Evolutionary conservation across 176 grass and related monocot species (phyloP), one percentile per base, ranked within the genome.

Genomic region (Bolboschoenus planiculmis): DNA sequence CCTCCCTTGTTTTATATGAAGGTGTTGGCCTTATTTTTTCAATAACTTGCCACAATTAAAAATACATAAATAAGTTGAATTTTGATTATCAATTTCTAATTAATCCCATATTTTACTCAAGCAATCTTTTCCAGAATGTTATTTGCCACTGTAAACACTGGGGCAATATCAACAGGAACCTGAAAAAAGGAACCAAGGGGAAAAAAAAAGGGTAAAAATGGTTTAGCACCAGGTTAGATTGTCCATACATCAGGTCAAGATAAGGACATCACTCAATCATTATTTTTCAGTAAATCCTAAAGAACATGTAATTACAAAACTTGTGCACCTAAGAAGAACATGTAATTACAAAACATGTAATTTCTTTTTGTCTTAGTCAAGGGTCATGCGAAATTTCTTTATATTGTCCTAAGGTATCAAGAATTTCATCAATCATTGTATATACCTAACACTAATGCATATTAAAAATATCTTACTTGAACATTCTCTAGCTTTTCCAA

Each of bases 131-230:
- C 79, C 81, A 97, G 68, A 53, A 97, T 57, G 53, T 81, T 87
- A 40, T 91, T 86, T 42, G 91, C 89, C 2, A 75, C 60, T 55
- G 65, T 83, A 37, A 97, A 97, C 47, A 88, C 57, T 3, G 89
- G 94, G 47, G 86, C 59, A 33, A 97, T 90, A 68, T 97, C 94
- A 82, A 97, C 91, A 86, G 94, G 94, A 33, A 97, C 87, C 94
- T 97, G 73, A 4, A 81, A 87, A 85, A 48, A 37, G 27, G 24
- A 57, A 58, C 14, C 21, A 58, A 37, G 9, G 51, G 18, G 2
- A 24, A 10, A 44, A 30, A 66, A 76, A 56, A 39, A 46, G 8
- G 42, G 42, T 27, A 33, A 30, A 78, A 58, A 24, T 37, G 29
- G 15, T 4, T 23, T 5, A 4, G 37, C 9, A 37, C 51, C 29